Base-by-base conservation (phyloP, 2,329 filamentous ascomycete genomes). In the Cytospora piceae region DNA sequence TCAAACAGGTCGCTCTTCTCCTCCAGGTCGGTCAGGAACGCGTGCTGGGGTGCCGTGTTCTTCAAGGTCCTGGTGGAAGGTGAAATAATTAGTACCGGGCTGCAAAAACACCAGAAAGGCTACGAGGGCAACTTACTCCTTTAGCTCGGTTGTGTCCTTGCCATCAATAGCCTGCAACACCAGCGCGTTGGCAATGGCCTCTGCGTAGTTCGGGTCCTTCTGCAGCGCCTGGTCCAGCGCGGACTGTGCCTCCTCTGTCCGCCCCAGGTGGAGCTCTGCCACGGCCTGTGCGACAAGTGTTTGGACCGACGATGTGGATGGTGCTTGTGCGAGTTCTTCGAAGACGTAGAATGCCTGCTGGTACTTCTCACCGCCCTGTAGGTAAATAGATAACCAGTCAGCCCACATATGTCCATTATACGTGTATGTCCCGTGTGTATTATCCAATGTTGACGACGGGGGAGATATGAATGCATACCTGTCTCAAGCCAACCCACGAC, bases 281-380 rank as follows among this genome's bases (percentile, higher is more conserved):
- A 98, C 88, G 31, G 94, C 94, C 80, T 98, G 95, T 24, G 92
- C 90, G 67, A 97, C 87, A 63, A 97, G 85, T 22, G 87, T 90
- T 71, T 89, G 84, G 61, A 89, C 84, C 20, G 92, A 92, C 58
- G 92, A 89, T 22, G 92, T 93, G 37, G 91, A 88, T 2, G 93
- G 90, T 32, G 92, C 90, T 75, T 96, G 92, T 5, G 95, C 94
- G 58, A 98, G 87, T 78, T 99, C 95, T 79, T 98, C 94, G 74
- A 93, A 98, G 68, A 98, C 94, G 82, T 99, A 98, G 79, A 96
- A 98, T 22, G 94, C 90, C 74, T 95, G 92, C 75, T 98, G 95
- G 79, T 98, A 98, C 77, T 93, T 95, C 72, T 97, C 93, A 71
- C 94, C 94, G 74, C 94, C 94, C 90, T 96, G 68, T 31, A 62